Percentiles rank a stretch among this genome's conserved stretches.
Conservation (phyloP, 1,139 yeast genomes). For the Geotrichum bryndzae region DNA sequence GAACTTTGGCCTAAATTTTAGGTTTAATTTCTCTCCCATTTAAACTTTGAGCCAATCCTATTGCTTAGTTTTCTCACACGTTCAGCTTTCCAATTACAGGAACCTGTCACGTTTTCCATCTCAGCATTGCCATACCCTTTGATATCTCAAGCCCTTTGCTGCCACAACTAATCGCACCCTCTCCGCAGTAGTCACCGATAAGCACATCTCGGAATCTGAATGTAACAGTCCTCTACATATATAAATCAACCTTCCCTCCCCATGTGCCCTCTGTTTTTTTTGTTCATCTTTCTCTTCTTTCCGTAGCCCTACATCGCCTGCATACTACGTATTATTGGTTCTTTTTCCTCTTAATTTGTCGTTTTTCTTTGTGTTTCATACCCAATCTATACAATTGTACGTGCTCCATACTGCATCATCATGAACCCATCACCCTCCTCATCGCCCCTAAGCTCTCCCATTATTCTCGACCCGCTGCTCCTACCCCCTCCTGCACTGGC, state of each 20-base stretch:
- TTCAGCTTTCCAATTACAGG: neutral
- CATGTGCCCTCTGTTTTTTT: neutral
- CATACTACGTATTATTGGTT: neutral
- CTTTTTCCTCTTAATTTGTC: neutral
- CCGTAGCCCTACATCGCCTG: neutral
- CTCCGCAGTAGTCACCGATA: neutral
- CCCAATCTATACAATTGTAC: neutral
- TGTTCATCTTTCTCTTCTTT: neutral
- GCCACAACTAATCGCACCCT: neutral
- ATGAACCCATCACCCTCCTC: neutral
- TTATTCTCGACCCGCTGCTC: constrained; percentile 2
- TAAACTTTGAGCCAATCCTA: neutral
- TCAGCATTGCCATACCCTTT: neutral
- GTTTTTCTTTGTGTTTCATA: neutral
- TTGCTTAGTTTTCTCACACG: neutral
- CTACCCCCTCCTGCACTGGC: constrained; percentile 8
- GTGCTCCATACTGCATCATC: neutral
- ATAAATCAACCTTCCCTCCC: neutral
- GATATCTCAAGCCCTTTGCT: neutral
- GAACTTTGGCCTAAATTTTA: no score
- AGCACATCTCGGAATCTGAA: neutral
- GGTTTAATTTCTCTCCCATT: neutral
- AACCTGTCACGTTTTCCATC: neutral
- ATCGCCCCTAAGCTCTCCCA: neutral
- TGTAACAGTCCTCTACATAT: neutral